A percentile compares a stretch with the other conserved stretches of the same genome.
phyloP scores from a whole-genome alignment of 306 rosid genomes.

The Albizia julibrissin region DNA sequence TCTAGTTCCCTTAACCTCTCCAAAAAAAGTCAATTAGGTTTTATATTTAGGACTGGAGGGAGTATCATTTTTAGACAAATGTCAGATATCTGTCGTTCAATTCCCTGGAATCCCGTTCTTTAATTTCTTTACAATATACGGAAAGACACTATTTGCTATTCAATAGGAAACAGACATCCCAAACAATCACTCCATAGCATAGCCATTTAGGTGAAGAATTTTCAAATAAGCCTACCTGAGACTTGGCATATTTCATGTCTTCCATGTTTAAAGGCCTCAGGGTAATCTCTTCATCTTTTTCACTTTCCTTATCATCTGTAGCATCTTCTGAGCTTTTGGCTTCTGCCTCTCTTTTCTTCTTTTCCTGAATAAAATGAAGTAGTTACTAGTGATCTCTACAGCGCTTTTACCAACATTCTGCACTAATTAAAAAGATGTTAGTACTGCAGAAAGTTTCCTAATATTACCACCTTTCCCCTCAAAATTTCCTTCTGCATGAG shows the following conservation, averaged over 20 bases:
- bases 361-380: constrained; percentile 49
- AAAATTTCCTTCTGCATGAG: constrained; percentile 66
- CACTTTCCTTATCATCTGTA: constrained; percentile 48
- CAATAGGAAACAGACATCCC: background rate
- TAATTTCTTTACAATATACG: background rate
- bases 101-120: background rate
- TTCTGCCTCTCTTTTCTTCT: constrained; percentile 50
- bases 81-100: background rate
- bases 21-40: no score
- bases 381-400: constrained; percentile 1
- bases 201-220: constrained; percentile 12
- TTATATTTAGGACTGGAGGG: no score
- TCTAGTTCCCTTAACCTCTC: no score
- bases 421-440: background rate
- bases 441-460: background rate
- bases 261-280: constrained; percentile 78
- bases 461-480: constrained; percentile 54
- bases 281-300: constrained; percentile 52
- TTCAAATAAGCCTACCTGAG: constrained; percentile 51
- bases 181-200: background rate
- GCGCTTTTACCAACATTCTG: background rate
- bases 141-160: background rate
- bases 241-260: constrained; percentile 81
- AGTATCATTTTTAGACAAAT: background rate
- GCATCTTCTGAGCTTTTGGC: constrained; percentile 49